phyloP scores from a whole-genome alignment of 352 stramenopile genomes.

The Phytophthora ohioensis region DNA sequence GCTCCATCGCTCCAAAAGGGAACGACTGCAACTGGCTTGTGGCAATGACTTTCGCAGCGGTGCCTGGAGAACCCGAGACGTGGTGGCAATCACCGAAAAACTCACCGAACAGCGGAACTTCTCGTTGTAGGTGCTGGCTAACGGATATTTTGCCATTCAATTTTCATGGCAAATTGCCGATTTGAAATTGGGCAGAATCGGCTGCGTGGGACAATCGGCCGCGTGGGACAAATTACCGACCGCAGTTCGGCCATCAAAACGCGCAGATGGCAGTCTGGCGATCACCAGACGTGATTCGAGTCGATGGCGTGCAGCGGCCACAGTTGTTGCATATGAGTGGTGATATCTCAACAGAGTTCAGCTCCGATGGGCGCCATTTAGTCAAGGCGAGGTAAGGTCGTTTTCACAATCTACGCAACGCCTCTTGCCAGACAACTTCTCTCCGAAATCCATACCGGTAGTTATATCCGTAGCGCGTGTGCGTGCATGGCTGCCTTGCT shows the following conservation, averaged over 20 bases:
- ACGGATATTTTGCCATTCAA: too few relatives aligned
- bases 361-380: constrained; percentile 6
- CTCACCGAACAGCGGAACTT: neutral
- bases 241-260: neutral
- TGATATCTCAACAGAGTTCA: neutral
- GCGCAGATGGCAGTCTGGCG: constrained; percentile 9
- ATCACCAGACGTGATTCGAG: constrained; percentile 8
- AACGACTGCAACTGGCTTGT: constrained; percentile 1
- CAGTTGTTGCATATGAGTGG: neutral
- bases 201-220: constrained; percentile 7
- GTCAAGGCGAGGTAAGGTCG: neutral
- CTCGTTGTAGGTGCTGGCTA: too few relatives aligned
- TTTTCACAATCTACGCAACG: constrained; percentile 7
- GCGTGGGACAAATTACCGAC: neutral
- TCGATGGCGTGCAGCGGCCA: neutral
- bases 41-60: neutral
- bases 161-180: too few relatives aligned
- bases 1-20: neutral
- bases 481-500: too few relatives aligned
- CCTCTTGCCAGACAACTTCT: neutral
- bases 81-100: neutral
- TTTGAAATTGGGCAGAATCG: neutral
- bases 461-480: too few relatives aligned
- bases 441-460: neutral
- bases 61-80: neutral